phyloP scores from a whole-genome alignment of 805 yeast genomes.

The fission yeast (Schizosaccharomyces pombe) region ASM294v3 CU329670.1:939501-940000 shows the following conservation, averaged over 20 bases:
- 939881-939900: background rate
- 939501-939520: slow-evolving; percentile 24
- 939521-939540: slow-evolving; percentile 20
- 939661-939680: slow-evolving; percentile 1
- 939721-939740: slow-evolving; percentile 19
- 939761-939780: too few species aligned
- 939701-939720: slow-evolving; percentile 22
- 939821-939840: too few species aligned
- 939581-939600: slow-evolving; percentile 7
- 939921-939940: background rate
- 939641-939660: slow-evolving; percentile 1
- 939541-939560: slow-evolving; percentile 22
- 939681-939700: slow-evolving; percentile 22
- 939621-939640: slow-evolving; percentile 23
- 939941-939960: background rate
- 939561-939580: slow-evolving; percentile 24
- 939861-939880: background rate
- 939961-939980: background rate
- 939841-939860: background rate
- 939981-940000: background rate
- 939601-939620: slow-evolving; percentile 18
- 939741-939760: too few species aligned
- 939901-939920: background rate
- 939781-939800: too few species aligned
- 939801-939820: too few species aligned